Base-by-base conservation (phyloP, 2,329 filamentous ascomycete species). In the Talaromyces albobiverticillius region DNA sequence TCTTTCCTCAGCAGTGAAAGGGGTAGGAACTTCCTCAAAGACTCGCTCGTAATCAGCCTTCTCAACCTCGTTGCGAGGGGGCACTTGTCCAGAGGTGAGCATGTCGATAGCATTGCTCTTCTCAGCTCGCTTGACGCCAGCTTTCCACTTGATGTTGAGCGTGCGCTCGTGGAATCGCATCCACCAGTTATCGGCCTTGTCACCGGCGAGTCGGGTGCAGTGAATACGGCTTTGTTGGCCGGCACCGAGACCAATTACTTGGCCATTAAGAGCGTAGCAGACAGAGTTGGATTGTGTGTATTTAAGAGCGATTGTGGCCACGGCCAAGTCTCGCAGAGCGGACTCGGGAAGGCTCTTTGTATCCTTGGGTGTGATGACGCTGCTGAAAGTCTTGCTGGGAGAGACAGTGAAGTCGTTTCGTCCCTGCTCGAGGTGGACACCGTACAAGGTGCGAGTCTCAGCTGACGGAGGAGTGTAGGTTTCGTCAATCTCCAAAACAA, bases 101-200 rank as follows among this genome's bases (percentile, higher is more conserved):
- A 97, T 81, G 71, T 97, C 94, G 67, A 97, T 96, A 61, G 92
- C 93, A 72, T 99, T 99, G 79, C 89, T 95, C 84, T 97, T 99
- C 73, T 96, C 93, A 45, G 94, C 83, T 55, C 94, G 86, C 85
- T 97, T 97, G 69, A 89, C 90, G 65, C 94, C 93, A 79, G 94
- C 93, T 83, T 96, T 96, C 90, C 91, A 99, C 79, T 93, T 89
- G 71, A 99, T 87, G 68, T 79, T 81, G 47, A 97, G 82, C 11
- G 94, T 89, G 51, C 90, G 87, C 63, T 90, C 87, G 79, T 96
- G 89, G 85, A 97, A 97, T 67, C 94, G 89, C 81, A 99, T 88
- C 94, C 93, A 99, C 93, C 93, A 97, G 81, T 95, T 96, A 76
- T 99, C 94, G 46, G 92, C 90, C 82, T 99, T 99, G 80, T 97